These are phyloP conservation scores for Tolypocladium ophioglossoides DNA, from an alignment of 2,329 filamentous ascomycete genomes.

Conservation along the genomic window DNA sequence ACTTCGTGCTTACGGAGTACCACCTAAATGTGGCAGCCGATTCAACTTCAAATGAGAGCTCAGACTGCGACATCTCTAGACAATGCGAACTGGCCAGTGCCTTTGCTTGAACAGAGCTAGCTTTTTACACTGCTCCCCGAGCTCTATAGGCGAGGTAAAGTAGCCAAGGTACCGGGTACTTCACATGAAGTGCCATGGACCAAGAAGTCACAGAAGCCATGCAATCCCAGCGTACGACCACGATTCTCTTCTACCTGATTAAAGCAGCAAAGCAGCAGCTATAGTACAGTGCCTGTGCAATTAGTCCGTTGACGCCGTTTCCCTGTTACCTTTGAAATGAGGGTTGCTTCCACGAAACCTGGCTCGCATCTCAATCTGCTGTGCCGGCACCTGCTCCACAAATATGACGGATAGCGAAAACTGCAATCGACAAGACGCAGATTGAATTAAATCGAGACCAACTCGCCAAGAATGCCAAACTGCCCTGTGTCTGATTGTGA, in stretches of 20 bases:
- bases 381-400: background rate
- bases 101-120: no score
- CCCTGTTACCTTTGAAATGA: background rate
- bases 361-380: background rate
- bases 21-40: no score
- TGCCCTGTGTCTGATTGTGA: background rate
- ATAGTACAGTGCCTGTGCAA: constrained; percentile 1
- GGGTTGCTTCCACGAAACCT: background rate
- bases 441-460: background rate
- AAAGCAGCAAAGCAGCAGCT: background rate
- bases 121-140: no score
- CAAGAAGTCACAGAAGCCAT: no score
- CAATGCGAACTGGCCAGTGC: no score
- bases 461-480: background rate
- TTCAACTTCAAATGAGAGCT: no score
- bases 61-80: no score
- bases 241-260: background rate
- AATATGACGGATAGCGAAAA: background rate
- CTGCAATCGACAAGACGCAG: background rate
- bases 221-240: background rate
- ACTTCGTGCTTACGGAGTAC: no score
- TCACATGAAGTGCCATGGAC: background rate
- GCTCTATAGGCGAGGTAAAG: no score
- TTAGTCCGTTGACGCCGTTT: background rate
- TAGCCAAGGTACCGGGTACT: no score